A percentile compares a stretch with the other conserved stretches of the same genome.
Evolutionary conservation across 495 filamentous ascomycete species (phyloP).

Genomic region (Parmelia sp.): DNA sequence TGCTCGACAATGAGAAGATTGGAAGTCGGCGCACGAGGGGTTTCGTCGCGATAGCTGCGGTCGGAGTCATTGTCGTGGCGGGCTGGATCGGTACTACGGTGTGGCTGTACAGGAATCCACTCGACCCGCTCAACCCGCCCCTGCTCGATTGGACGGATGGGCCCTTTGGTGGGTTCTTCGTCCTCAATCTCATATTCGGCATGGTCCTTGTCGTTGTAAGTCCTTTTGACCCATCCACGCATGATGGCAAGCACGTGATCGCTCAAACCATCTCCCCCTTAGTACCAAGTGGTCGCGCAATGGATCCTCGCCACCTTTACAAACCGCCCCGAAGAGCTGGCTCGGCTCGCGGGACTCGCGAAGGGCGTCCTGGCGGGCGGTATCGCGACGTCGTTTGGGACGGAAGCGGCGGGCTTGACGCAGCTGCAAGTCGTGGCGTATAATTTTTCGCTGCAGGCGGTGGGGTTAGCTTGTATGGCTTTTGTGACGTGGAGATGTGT

Average conservation of each 20-base stretch:
- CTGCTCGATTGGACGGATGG: neutral
- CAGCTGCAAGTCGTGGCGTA: neutral
- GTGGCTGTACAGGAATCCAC: neutral
- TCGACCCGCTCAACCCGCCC: neutral
- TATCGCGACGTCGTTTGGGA: neutral
- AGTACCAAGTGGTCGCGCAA: constrained; percentile 16
- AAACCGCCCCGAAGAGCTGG: constrained; percentile 5
- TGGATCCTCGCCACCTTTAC: constrained; percentile 14
- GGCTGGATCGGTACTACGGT: neutral
- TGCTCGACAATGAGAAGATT: neutral
- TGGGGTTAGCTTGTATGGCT: neutral
- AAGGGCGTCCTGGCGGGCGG: neutral
- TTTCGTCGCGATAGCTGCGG: neutral
- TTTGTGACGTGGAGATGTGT: neutral
- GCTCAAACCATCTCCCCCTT: no score
- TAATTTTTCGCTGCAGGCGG: neutral
- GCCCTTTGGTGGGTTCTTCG: neutral
- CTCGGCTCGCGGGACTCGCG: neutral
- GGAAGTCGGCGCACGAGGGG: neutral
- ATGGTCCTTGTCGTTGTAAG: neutral
- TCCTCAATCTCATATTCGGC: neutral
- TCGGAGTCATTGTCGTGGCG: neutral
- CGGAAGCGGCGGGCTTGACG: neutral
- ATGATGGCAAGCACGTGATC: no score
- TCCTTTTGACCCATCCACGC: neutral